These are phyloP conservation scores for Pseudogymnoascus pannorum DNA, from an alignment of 2,329 filamentous ascomycete species.

Conservation along the genomic window DNA sequence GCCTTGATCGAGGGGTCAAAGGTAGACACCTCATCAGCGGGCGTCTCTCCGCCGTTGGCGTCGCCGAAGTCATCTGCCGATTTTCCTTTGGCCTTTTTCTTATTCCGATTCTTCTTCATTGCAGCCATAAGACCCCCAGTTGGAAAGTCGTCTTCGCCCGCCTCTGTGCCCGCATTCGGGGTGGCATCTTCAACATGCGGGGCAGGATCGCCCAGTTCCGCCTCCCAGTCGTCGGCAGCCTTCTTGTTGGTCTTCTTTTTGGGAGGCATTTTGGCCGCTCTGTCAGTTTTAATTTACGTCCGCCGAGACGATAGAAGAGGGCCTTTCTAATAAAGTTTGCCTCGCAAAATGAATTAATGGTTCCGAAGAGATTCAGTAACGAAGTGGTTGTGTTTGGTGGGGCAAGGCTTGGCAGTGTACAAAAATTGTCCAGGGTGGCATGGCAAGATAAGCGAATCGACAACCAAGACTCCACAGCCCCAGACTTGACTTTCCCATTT, in stretches of 20 bases:
- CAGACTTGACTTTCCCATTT: background rate
- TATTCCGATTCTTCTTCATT: slow-evolving; percentile 73
- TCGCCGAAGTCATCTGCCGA: slow-evolving; percentile 64
- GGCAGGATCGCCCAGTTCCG: slow-evolving; percentile 75
- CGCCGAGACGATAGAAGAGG: background rate
- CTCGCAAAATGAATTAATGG: background rate
- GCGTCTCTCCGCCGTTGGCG: slow-evolving; percentile 48
- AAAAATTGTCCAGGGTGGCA: slow-evolving; percentile 7
- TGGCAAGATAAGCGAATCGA: slow-evolving; percentile 9
- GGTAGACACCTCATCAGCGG: slow-evolving; percentile 35
- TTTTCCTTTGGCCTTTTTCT: slow-evolving; percentile 87
- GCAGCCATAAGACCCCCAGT: slow-evolving; percentile 66
- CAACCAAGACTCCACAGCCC: background rate
- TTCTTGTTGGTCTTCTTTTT: slow-evolving; percentile 94
- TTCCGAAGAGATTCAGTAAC: background rate
- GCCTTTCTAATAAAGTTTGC: background rate
- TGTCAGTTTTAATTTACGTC: background rate
- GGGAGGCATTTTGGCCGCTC: slow-evolving; percentile 62
- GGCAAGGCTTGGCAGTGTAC: background rate
- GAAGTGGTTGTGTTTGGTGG: slow-evolving; percentile 8
- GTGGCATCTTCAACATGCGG: slow-evolving; percentile 40
- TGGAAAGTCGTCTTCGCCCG: slow-evolving; percentile 38
- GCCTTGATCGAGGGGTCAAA: slow-evolving; percentile 51
- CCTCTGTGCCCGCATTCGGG: slow-evolving; percentile 30
- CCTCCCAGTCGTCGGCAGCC: slow-evolving; percentile 87